Evolutionary conservation across 108 stramenopile genomes (phyloP).

Genomic region (Nitzschia sp.): DNA sequence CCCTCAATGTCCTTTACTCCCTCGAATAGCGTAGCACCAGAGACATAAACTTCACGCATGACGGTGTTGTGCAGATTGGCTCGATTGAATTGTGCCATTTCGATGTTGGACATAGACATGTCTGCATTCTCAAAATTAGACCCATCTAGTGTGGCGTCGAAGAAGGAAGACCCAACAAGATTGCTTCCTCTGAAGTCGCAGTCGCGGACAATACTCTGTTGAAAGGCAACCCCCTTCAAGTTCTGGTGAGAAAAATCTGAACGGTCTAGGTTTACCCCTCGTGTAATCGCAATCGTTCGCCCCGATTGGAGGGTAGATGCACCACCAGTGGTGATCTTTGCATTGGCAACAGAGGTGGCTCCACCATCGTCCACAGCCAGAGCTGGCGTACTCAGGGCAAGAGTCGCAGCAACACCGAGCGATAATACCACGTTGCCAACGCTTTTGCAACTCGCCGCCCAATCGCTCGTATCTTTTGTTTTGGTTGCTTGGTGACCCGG

Average conservation of each 20-base stretch:
- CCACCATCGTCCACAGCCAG: constrained; percentile 43
- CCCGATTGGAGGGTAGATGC: constrained; percentile 86
- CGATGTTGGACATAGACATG: constrained; percentile 75
- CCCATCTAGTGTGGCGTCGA: constrained; percentile 93
- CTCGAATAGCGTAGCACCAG: constrained; percentile 88
- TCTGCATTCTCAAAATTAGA: constrained; percentile 88
- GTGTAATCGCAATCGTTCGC: constrained; percentile 90
- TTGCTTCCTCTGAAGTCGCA: constrained; percentile 82
- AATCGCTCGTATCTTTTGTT: too few species aligned
- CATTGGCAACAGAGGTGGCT: constrained; percentile 58
- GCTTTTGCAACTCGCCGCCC: not conserved
- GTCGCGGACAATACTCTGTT: constrained; percentile 92
- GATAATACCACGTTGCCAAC: not conserved
- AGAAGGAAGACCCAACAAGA: constrained; percentile 83
- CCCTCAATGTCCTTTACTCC: constrained; percentile 79
- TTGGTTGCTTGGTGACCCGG: too few species aligned
- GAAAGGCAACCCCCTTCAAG: constrained; percentile 93
- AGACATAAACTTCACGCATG: constrained; percentile 88
- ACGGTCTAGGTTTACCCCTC: constrained; percentile 88
- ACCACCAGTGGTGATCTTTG: constrained; percentile 86
- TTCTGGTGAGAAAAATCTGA: constrained; percentile 82
- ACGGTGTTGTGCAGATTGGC: constrained; percentile 80
- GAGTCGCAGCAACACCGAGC: constrained; percentile 12
- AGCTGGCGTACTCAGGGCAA: constrained; percentile 22
- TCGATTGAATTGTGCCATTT: constrained; percentile 87